Evolutionary conservation across 164 flowering plant species (phyloP), one percentile per base, ranked within the genome.

Genomic region (Vitis rupestris): DNA sequence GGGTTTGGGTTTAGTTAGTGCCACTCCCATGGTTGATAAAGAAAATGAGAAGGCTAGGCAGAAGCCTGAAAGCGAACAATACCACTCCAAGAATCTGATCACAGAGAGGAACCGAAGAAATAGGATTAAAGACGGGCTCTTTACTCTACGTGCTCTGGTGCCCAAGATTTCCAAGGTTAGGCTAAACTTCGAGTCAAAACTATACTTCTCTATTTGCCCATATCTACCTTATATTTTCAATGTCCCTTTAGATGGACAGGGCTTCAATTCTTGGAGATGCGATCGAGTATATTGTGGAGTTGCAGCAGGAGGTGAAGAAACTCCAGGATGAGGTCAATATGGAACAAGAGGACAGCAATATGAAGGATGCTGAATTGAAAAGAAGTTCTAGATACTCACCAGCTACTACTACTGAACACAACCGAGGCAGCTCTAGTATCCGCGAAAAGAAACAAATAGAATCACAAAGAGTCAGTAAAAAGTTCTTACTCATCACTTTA

Each of bases 101-200:
- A 67, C 79, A 3, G 88, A 87, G 80, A 85, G 93, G 75, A 85
- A 74, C 3, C 75, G 93, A 50, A 82, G 93, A 72, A 71, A 64
- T 49, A 79, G 74, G 75, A 85, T 89, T 29, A 80, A 76, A 61
- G 74, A 77, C 8, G 79, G 81, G 19, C 80, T 84, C 30, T 78
- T 64, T 59, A 59, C 79, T 30, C 79, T 89, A 17, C 87, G 93
- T 2, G 73, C 93, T 60, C 49, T 87, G 16, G 93, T 89, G 56
- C 93, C 93, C 12, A 87, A 83, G 11, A 89, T 89, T 72, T 61
- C 89, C 65, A 89, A 89, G 88, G 91, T 87, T 51, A 8, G n/a
- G 6, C 27, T 29, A 17, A 14, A 6, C 44, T 37, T 37, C 27
- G 0, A 37, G 44, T 37, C 7, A 37, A 37, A 37, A 37, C 7